Conservation (phyloP, 2,329 filamentous ascomycete genomes). For the Talaromyces sp. region DNA sequence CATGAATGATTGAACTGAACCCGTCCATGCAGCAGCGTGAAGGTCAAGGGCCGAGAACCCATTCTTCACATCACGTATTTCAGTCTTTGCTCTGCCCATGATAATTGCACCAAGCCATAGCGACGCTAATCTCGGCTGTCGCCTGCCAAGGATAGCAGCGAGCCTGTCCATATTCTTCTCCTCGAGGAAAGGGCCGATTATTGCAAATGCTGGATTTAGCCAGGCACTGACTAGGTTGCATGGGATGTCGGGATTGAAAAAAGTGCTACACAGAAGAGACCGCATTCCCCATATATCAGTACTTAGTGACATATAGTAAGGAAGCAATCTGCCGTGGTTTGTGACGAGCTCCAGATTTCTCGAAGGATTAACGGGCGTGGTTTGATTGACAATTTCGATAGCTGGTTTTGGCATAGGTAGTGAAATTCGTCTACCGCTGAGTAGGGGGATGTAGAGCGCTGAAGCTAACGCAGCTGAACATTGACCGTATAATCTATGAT, state of each 20-base stretch:
- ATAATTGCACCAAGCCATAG: constrained; percentile 22
- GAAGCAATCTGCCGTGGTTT: constrained; percentile 7
- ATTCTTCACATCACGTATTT: constrained; percentile 12
- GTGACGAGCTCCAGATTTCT: too few relatives aligned
- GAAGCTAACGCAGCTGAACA: neutral
- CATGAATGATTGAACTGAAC: constrained; percentile 16
- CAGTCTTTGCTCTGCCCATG: constrained; percentile 11
- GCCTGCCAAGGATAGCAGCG: constrained; percentile 14
- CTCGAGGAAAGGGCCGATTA: constrained; percentile 13
- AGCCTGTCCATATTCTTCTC: neutral
- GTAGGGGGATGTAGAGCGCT: constrained; percentile 8
- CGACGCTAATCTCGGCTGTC: constrained; percentile 13
- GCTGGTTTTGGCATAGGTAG: neutral
- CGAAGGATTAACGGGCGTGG: too few relatives aligned
- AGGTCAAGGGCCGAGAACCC: constrained; percentile 16
- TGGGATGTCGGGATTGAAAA: constrained; percentile 20
- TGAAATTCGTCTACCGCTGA: neutral
- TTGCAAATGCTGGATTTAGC: constrained; percentile 18
- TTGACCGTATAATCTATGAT: neutral
- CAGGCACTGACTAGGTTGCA: constrained; percentile 22
- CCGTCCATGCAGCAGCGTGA: constrained; percentile 17
- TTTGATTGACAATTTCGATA: too few relatives aligned
- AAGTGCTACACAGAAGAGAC: constrained; percentile 20
- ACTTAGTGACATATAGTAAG: constrained; percentile 20
- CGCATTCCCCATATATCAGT: constrained; percentile 19